Percentiles rank a stretch among this genome's conserved stretches.
phyloP scores from a whole-genome alignment of 2,329 filamentous ascomycete species.

The Monascus ruber region DNA sequence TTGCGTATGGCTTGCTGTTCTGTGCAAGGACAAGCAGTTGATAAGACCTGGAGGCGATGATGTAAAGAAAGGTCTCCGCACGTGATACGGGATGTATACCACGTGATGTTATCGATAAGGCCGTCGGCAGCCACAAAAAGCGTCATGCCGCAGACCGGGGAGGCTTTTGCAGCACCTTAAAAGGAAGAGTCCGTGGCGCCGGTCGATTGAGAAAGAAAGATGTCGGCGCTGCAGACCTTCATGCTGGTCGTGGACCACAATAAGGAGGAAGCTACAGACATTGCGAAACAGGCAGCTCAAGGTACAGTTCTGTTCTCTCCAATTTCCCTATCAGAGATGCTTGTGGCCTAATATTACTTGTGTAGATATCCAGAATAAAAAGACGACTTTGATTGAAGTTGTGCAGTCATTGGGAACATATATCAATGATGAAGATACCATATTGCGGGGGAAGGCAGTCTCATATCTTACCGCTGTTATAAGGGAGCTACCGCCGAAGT shows the following conservation, averaged over 20 bases:
- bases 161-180: no score
- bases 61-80: slow-evolving; percentile 1
- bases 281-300: slow-evolving; percentile 34
- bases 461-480: slow-evolving; percentile 34
- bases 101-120: slow-evolving; percentile 26
- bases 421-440: slow-evolving; percentile 54
- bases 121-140: slow-evolving; percentile 11
- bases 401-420: slow-evolving; percentile 56
- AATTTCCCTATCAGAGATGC: slow-evolving; percentile 1
- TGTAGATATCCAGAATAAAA: slow-evolving; percentile 46
- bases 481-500: slow-evolving; percentile 40
- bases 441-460: slow-evolving; percentile 47
- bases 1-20: slow-evolving; percentile 1
- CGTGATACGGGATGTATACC: slow-evolving; percentile 11
- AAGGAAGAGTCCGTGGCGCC: background rate
- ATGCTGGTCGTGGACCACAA: slow-evolving; percentile 37
- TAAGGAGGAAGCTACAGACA: slow-evolving; percentile 33
- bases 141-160: slow-evolving; percentile 5
- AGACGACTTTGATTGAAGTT: slow-evolving; percentile 50
- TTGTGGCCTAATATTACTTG: slow-evolving; percentile 8
- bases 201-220: slow-evolving; percentile 23
- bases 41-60: slow-evolving; percentile 8
- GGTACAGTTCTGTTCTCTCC: slow-evolving; percentile 18
- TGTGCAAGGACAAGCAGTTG: slow-evolving; percentile 1
- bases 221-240: slow-evolving; percentile 39